Evolutionary conservation across 805 yeast species (phyloP), one percentile per base, ranked within the genome.

Genomic region (Saccharomycopsis oosterbeekiorum): DNA sequence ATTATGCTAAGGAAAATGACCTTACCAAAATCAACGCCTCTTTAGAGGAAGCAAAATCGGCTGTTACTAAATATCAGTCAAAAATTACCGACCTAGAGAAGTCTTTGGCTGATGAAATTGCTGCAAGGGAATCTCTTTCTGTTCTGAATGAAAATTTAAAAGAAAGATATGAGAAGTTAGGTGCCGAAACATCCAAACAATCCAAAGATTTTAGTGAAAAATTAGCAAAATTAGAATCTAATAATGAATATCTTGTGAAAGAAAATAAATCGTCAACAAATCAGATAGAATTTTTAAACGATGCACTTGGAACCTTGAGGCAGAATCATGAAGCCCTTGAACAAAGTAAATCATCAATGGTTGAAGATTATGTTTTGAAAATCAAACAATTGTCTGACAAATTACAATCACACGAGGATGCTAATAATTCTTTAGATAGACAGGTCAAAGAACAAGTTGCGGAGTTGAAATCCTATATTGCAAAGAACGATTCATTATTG

Each of bases 361-460:
- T 29, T 15, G 37, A 26, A 24, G 36, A 51, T 2, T 10, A 15
- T 51, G 15, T 12, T 4, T 8, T 17, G 11, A 43, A n/a, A n/a
- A 21, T 43, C 26, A 43, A 21, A 10, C 26, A 51, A 12, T 29
- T 51, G 17, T 36, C 29, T n/a, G 41, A 42, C 11, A 21, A 41
- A 26, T 8, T n/a, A n/a, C 34, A 60, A 19, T 15, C 53, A 15
- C 29, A 55, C 34, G 36, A 10, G 56, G 60, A 19, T 14, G 62
- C 36, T 21, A 66, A 34, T 6, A 8, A 24, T 9, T 14, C 43
- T 2, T 60, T 60, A n/a, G 53, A 21, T 26, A 55, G 55, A 9
- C 29, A 56, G n/a, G 59, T 67, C 17, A 40, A 53, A 4, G 10
- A 24, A 5, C 26, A 55, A 21, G 19, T 19, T 11, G 19, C 21